A percentile compares a stretch with the other conserved stretches of the same genome.
These are phyloP conservation scores for Cordyceps tenuipes DNA, from an alignment of 2,329 filamentous ascomycete species.

Conservation along the genomic window DNA sequence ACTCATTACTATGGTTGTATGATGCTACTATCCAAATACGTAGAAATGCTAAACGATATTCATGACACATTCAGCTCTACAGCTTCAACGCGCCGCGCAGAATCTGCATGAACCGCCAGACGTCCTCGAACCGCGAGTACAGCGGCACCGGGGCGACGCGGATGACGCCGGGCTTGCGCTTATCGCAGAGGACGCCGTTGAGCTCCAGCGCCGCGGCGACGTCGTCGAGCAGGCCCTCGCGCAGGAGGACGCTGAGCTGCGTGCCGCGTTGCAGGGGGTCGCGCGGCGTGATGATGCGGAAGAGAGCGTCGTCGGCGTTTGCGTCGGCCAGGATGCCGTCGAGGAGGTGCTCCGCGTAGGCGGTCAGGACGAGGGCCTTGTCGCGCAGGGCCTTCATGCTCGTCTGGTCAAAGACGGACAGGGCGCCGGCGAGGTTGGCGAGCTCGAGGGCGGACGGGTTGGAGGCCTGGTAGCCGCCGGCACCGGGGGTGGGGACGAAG, in stretches of 20 bases:
- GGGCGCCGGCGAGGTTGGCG: constrained; percentile 61
- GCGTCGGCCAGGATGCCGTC: constrained; percentile 31
- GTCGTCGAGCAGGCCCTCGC: constrained; percentile 59
- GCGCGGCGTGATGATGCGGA: constrained; percentile 60
- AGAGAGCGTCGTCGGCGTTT: constrained; percentile 27
- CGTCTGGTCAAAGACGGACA: constrained; percentile 67
- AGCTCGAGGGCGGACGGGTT: constrained; percentile 75
- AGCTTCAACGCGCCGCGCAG: constrained; percentile 26
- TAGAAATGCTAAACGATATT: not conserved
- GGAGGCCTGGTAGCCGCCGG: constrained; percentile 74
- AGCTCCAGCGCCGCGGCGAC: constrained; percentile 57
- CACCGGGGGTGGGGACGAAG: constrained; percentile 70
- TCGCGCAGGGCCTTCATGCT: constrained; percentile 58
- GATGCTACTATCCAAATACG: not conserved
- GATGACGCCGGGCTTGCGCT: constrained; percentile 78
- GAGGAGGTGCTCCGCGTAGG: constrained; percentile 66
- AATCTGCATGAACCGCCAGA: constrained; percentile 42
- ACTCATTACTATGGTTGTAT: not conserved
- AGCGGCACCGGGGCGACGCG: constrained; percentile 75
- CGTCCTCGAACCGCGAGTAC: constrained; percentile 74
- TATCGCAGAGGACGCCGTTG: constrained; percentile 68
- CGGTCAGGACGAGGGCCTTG: constrained; percentile 66
- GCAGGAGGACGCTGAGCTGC: constrained; percentile 67
- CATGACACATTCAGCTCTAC: constrained; percentile 2
- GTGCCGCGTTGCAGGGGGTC: constrained; percentile 63